Evolutionary conservation across 768 basidiomycete species (phyloP).

Genomic region (Boletus patriciae): DNA sequence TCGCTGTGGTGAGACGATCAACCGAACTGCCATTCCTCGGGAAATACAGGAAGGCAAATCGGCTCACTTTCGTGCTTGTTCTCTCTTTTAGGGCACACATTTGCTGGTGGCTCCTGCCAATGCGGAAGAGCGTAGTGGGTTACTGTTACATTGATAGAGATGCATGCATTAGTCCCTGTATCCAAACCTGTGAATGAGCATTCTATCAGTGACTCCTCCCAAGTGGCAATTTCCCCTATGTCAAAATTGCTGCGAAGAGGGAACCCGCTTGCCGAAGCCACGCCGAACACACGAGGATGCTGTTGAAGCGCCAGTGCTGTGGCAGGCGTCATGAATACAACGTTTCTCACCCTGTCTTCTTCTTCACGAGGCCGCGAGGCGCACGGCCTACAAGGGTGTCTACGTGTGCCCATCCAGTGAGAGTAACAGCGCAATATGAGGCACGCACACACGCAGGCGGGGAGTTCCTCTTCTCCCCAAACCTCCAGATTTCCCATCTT

Average conservation of each 20-base stretch:
- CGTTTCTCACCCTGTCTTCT: constrained; percentile 4
- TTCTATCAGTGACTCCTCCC: background rate
- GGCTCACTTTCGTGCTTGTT: constrained; percentile 35
- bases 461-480: background rate
- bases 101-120: background rate
- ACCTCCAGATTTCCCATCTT: background rate
- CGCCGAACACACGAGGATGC: background rate
- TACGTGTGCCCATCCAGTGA: constrained; percentile 9
- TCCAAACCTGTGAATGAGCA: background rate
- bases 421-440: constrained; percentile 17
- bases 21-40: constrained; percentile 35
- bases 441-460: background rate
- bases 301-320: constrained; percentile 7
- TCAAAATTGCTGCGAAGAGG: too few species aligned
- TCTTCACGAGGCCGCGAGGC: constrained; percentile 12
- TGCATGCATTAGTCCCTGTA: background rate
- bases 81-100: constrained; percentile 20
- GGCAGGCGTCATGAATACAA: constrained; percentile 17
- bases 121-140: too few species aligned
- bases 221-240: background rate
- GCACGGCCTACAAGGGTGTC: background rate
- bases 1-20: constrained; percentile 46
- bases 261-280: background rate
- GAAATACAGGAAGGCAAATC: constrained; percentile 35
- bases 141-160: background rate